Evolutionary conservation across 2,329 filamentous ascomycete species (phyloP).

Genomic region (Endothia cerciana): DNA sequence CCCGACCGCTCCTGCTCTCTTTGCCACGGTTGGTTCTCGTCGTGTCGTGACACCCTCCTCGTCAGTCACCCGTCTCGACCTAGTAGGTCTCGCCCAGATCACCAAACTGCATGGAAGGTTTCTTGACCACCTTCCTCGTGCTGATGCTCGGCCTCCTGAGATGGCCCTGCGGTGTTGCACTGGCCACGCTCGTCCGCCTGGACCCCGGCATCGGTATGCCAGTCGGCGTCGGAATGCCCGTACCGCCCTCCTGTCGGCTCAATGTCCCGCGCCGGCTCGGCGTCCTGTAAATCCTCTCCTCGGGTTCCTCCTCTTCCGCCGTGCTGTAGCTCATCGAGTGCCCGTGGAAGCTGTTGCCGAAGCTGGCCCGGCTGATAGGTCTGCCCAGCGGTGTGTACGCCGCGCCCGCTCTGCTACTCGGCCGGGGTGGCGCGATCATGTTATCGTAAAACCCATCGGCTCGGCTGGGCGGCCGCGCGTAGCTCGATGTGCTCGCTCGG

Average conservation of each 20-base stretch:
- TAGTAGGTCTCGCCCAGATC: slow-evolving; percentile 61
- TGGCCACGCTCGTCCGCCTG: slow-evolving; percentile 48
- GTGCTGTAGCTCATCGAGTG: slow-evolving; percentile 61
- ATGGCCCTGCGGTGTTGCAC: slow-evolving; percentile 9
- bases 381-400: slow-evolving; percentile 69
- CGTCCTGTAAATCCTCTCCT: slow-evolving; percentile 46
- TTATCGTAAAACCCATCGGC: slow-evolving; percentile 43
- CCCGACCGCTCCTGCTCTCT: not conserved
- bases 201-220: slow-evolving; percentile 51
- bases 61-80: slow-evolving; percentile 25
- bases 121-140: slow-evolving; percentile 20
- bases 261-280: slow-evolving; percentile 60
- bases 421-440: slow-evolving; percentile 58
- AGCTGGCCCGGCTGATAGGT: slow-evolving; percentile 65
- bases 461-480: slow-evolving; percentile 58
- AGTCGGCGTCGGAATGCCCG: slow-evolving; percentile 48
- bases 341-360: slow-evolving; percentile 65
- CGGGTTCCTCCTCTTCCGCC: slow-evolving; percentile 51
- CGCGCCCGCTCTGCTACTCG: slow-evolving; percentile 62
- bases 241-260: slow-evolving; percentile 49
- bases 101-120: slow-evolving; percentile 29
- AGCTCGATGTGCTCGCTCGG: slow-evolving; percentile 65
- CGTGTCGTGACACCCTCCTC: slow-evolving; percentile 3
- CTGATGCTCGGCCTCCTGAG: slow-evolving; percentile 23
- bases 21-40: not conserved